phyloP scores from a whole-genome alignment of 768 basidiomycete genomes.

The Serendipita sp. region DNA sequence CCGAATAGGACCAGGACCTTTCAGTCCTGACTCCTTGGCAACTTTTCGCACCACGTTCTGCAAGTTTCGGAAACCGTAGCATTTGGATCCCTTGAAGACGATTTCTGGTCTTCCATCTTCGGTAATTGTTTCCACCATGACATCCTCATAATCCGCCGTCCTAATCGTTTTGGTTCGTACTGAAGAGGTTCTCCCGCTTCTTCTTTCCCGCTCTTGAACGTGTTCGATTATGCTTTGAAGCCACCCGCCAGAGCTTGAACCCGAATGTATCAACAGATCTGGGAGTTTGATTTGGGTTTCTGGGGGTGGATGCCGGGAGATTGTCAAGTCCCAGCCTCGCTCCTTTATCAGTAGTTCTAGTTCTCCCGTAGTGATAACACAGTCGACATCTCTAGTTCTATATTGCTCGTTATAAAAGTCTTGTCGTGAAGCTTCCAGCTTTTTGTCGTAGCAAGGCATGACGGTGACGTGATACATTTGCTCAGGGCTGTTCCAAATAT shows the following conservation, averaged over 20 bases:
- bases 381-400: slow-evolving; percentile 84
- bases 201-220: slow-evolving; percentile 26
- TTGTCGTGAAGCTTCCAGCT: slow-evolving; percentile 86
- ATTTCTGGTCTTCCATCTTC: slow-evolving; percentile 33
- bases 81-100: slow-evolving; percentile 84
- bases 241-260: slow-evolving; percentile 86
- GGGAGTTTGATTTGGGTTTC: slow-evolving; percentile 28
- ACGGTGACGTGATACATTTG: slow-evolving; percentile 91
- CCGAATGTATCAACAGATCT: slow-evolving; percentile 58
- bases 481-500: slow-evolving; percentile 38
- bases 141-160: slow-evolving; percentile 64
- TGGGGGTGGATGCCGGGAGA: slow-evolving; percentile 25
- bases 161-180: slow-evolving; percentile 45
- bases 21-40: slow-evolving; percentile 64
- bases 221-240: slow-evolving; percentile 59
- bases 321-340: slow-evolving; percentile 58
- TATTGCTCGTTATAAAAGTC: slow-evolving; percentile 79
- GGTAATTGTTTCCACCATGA: slow-evolving; percentile 27
- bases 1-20: slow-evolving; percentile 52
- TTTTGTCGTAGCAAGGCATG: slow-evolving; percentile 99
- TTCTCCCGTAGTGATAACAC: slow-evolving; percentile 94
- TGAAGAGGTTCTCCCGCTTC: slow-evolving; percentile 21
- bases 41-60: slow-evolving; percentile 93
- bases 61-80: slow-evolving; percentile 93
- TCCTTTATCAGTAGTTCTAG: slow-evolving; percentile 72